phyloP scores from a whole-genome alignment of 495 filamentous ascomycete species.

The Penicillium paradoxum region DNA sequence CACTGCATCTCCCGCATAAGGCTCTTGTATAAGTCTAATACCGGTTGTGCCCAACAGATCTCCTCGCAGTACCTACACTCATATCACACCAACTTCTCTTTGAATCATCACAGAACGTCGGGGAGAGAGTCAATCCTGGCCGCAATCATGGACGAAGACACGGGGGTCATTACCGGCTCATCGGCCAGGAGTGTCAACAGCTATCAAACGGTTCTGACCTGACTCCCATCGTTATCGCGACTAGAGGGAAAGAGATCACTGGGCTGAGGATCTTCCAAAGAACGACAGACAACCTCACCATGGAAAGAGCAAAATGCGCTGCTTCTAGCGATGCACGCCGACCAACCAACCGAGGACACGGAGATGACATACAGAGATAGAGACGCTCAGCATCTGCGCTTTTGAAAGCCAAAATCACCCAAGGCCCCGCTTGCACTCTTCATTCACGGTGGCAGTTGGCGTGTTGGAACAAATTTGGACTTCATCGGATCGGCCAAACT shows the following conservation, averaged over 20 bases:
- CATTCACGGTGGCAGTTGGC: slow-evolving; percentile 1
- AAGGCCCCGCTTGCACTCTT: background rate
- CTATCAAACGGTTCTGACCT: too few relatives aligned
- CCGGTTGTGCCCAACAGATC: too few relatives aligned
- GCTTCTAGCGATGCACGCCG: background rate
- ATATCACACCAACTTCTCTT: too few relatives aligned
- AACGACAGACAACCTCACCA: background rate
- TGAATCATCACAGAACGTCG: too few relatives aligned
- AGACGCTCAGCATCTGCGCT: background rate
- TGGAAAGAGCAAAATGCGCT: background rate
- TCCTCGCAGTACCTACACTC: too few relatives aligned
- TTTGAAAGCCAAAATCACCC: background rate
- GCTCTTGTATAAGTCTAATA: too few relatives aligned
- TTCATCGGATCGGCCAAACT: background rate
- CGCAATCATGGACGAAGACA: too few relatives aligned
- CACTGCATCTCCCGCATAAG: too few relatives aligned
- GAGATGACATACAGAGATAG: background rate
- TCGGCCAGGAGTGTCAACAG: too few relatives aligned
- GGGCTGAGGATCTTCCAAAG: background rate
- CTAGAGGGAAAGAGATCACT: background rate
- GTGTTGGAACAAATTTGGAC: background rate
- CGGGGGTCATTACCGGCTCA: too few relatives aligned
- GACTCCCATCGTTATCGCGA: background rate
- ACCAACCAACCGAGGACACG: background rate
- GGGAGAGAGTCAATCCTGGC: too few relatives aligned